phyloP scores from a whole-genome alignment of 306 rosid species.

The Ammopiptanthus mongolicus region DNA sequence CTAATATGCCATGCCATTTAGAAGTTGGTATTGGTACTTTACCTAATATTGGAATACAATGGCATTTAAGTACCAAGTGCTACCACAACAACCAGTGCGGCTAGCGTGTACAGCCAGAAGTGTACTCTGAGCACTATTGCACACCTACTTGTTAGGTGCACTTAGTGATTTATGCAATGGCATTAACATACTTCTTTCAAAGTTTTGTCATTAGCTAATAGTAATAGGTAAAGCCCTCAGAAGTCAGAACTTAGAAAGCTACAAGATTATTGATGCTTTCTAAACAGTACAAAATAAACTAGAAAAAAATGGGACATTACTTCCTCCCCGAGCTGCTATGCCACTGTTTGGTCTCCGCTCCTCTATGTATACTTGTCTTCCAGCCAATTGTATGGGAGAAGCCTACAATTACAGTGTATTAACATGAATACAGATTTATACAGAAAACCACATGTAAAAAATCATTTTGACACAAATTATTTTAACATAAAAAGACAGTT shows the following conservation, averaged over 20 bases:
- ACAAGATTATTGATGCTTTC: neutral
- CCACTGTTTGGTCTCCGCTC: conserved; percentile 85
- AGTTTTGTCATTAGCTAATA: neutral
- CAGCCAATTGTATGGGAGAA: conserved; percentile 87
- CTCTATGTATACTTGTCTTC: conserved; percentile 86
- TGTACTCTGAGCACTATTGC: neutral
- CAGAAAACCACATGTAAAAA: neutral
- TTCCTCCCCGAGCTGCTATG: conserved; percentile 70
- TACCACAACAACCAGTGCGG: neutral
- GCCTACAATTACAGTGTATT: conserved; percentile 47
- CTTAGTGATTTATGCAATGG: neutral
- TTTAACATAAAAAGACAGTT: too few species aligned
- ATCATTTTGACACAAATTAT: too few species aligned
- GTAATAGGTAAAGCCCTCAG: neutral
- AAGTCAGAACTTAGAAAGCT: neutral
- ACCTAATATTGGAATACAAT: neutral
- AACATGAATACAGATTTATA: neutral
- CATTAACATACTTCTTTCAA: neutral
- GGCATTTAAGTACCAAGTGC: neutral
- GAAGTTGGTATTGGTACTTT: neutral
- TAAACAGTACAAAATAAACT: neutral
- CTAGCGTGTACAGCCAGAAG: neutral
- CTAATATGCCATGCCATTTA: too few species aligned
- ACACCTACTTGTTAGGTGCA: neutral
- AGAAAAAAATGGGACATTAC: conserved; percentile 42